Conservation (phyloP, 1,139 yeast genomes). For the Petasospora fabianii region DNA sequence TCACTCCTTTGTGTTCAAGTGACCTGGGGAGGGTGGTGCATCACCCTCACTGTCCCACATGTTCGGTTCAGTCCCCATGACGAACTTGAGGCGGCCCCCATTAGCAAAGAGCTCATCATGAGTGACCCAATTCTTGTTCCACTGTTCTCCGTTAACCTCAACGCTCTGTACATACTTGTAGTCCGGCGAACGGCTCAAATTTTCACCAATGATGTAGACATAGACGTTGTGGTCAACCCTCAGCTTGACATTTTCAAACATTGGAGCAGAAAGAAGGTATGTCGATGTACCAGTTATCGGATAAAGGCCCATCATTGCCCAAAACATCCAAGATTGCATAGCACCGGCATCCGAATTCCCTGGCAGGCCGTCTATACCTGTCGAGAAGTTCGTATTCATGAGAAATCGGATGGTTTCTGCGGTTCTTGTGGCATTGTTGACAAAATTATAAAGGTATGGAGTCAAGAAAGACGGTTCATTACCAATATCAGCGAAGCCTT, state of each 20-base stretch:
- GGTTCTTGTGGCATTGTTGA: conserved; percentile 32
- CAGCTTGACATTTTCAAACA: conserved; percentile 29
- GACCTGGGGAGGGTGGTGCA: conserved; percentile 19
- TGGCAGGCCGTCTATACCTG: conserved; percentile 33
- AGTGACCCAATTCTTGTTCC: conserved; percentile 34
- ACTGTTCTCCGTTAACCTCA: conserved; percentile 31
- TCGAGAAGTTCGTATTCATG: conserved; percentile 31
- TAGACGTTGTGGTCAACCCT: conserved; percentile 31
- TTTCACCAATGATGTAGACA: conserved; percentile 31
- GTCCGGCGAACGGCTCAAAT: conserved; percentile 22
- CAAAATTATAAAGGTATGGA: conserved; percentile 34
- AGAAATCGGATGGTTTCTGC: conserved; percentile 35
- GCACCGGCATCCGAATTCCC: conserved; percentile 43
- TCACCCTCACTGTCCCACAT: conserved; percentile 18
- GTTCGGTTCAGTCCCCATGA: conserved; percentile 13
- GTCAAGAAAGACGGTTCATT: conserved; percentile 38
- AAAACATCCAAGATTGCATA: conserved; percentile 39
- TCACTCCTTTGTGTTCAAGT: too few species aligned
- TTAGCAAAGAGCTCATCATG: conserved; percentile 34
- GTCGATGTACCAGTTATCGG: conserved; percentile 39
- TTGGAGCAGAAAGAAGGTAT: conserved; percentile 36
- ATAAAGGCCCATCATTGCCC: conserved; percentile 36
- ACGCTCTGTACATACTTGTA: conserved; percentile 32
- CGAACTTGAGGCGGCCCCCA: conserved; percentile 28
- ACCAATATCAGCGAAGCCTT: conserved; percentile 33